Evolutionary conservation across 225 moss, liverwort and hornwort genomes (phyloP).

Genomic region (Pseudisothecium myosuroides): DNA sequence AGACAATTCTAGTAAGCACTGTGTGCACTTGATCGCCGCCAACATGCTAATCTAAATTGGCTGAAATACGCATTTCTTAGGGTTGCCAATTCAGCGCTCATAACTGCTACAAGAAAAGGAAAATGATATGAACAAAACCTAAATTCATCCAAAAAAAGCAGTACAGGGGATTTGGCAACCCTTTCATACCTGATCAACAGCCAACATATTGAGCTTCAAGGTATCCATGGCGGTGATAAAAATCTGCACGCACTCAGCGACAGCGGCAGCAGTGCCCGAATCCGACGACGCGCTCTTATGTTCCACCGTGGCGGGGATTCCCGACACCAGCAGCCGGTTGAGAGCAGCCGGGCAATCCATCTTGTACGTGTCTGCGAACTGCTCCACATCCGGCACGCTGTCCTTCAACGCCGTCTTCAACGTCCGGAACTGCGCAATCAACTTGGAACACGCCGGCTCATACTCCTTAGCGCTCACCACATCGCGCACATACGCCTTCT

Average conservation of each 20-base stretch:
- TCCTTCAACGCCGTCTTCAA: slow-evolving; percentile 80
- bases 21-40: neutral
- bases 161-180: neutral
- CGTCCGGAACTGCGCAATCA: slow-evolving; percentile 96
- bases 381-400: slow-evolving; percentile 91
- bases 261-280: slow-evolving; percentile 92
- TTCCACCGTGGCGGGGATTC: slow-evolving; percentile 89
- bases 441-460: slow-evolving; percentile 87
- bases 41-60: neutral
- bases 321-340: slow-evolving; percentile 84
- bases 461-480: slow-evolving; percentile 98
- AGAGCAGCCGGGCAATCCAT: slow-evolving; percentile 97
- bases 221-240: slow-evolving; percentile 98
- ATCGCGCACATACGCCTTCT: slow-evolving; percentile 96
- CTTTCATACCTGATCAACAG: slow-evolving; percentile 81
- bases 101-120: neutral
- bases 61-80: neutral
- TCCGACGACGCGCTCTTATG: slow-evolving; percentile 90
- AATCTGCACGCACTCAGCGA: slow-evolving; percentile 94
- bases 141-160: neutral
- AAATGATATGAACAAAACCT: neutral
- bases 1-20: no score
- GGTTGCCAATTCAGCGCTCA: neutral
- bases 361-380: slow-evolving; percentile 75
- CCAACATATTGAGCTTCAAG: slow-evolving; percentile 92